Conservation (phyloP, 169 alveolate species). For the Plasmodium coatneyi region DNA sequence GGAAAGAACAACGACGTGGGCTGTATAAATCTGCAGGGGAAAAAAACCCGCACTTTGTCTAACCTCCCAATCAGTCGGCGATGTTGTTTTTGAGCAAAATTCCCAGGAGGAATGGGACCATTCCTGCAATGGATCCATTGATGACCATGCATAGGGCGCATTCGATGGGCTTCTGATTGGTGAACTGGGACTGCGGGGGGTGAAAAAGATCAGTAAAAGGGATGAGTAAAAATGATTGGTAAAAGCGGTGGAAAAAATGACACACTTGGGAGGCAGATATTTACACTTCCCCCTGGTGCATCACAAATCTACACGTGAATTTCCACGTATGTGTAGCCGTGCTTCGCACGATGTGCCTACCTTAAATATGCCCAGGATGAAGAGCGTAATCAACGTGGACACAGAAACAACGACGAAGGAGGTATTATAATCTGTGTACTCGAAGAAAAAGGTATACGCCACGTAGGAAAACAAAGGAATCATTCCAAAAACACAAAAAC, state of each 20-base stretch:
- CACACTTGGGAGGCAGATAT: neutral
- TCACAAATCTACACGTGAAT: neutral
- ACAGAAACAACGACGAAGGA: conserved; percentile 84
- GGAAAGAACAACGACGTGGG: neutral
- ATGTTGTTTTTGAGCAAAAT: conserved; percentile 75
- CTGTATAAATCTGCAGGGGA: neutral
- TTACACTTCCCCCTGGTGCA: neutral
- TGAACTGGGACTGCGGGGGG: conserved; percentile 81
- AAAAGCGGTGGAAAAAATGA: neutral
- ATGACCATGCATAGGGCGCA: conserved; percentile 86
- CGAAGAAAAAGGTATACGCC: conserved; percentile 76
- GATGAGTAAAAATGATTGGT: no score
- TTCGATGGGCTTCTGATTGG: conserved; percentile 81
- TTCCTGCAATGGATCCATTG: conserved; percentile 87
- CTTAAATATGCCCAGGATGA: conserved; percentile 84
- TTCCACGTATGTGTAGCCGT: neutral
- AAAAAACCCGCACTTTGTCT: neutral
- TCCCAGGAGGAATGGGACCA: conserved; percentile 86
- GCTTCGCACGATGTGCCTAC: conserved; percentile 1
- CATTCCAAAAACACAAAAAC: conserved; percentile 89
- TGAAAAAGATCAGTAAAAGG: neutral
- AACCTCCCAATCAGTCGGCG: conserved; percentile 38
- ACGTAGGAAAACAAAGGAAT: conserved; percentile 90
- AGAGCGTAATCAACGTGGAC: conserved; percentile 82
- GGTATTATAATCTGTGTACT: conserved; percentile 50